These are phyloP conservation scores for Fusarium pseudograminearum DNA, from an alignment of 2,329 filamentous ascomycete species.

Conservation along the genomic window DNA sequence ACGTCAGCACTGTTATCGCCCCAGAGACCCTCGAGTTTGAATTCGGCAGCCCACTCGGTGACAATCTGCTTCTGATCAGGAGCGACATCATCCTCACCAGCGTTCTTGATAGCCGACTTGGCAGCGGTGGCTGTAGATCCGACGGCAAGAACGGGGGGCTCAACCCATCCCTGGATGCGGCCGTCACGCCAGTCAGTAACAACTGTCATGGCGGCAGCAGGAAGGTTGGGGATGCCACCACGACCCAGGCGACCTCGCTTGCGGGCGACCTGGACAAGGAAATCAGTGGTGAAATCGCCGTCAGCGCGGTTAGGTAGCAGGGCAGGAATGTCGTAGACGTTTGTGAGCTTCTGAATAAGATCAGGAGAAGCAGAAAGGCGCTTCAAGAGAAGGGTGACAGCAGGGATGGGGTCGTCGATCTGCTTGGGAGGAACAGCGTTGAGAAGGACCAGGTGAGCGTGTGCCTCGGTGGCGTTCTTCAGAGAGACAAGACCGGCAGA, in stretches of 20 bases:
- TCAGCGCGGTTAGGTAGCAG: conserved; percentile 74
- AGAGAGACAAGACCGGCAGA: conserved; percentile 60
- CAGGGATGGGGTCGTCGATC: conserved; percentile 91
- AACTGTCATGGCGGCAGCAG: conserved; percentile 89
- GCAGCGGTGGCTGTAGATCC: conserved; percentile 51
- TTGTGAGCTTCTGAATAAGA: conserved; percentile 81
- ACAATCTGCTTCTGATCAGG: conserved; percentile 88
- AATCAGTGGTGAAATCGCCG: conserved; percentile 87
- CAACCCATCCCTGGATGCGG: conserved; percentile 91
- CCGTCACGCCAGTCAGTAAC: conserved; percentile 98
- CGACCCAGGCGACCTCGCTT: conserved; percentile 90
- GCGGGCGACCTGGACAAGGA: conserved; percentile 92
- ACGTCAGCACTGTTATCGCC: conserved; percentile 64
- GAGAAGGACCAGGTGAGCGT: conserved; percentile 86
- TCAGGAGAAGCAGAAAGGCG: conserved; percentile 79
- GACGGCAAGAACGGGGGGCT: conserved; percentile 76
- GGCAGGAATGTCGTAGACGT: conserved; percentile 86
- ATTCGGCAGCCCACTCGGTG: conserved; percentile 92
- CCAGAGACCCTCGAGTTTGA: conserved; percentile 94
- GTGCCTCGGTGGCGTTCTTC: conserved; percentile 76
- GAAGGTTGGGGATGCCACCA: conserved; percentile 90
- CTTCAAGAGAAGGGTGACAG: conserved; percentile 85
- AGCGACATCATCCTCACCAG: conserved; percentile 59
- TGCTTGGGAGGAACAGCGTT: conserved; percentile 95
- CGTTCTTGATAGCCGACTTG: conserved; percentile 54